These are phyloP conservation scores for Cryphonectria carpinicola DNA, from an alignment of 2,329 filamentous ascomycete species.

Conservation along the genomic window DNA sequence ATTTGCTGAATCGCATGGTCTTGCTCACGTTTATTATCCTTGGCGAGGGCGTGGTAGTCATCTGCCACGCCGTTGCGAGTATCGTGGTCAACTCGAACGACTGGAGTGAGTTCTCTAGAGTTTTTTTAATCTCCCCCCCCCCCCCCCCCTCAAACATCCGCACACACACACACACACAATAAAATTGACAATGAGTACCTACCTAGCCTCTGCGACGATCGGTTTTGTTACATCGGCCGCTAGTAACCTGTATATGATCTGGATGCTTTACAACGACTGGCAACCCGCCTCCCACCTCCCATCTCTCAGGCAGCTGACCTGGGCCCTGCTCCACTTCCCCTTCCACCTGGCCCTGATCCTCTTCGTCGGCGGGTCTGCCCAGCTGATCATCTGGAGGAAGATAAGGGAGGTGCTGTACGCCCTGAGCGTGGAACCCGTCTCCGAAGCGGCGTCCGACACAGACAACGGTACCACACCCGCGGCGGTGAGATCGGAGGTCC, in stretches of 20 bases:
- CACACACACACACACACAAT: background rate
- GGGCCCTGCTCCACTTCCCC: constrained; percentile 54
- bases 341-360: constrained; percentile 67
- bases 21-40: constrained; percentile 68
- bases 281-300: constrained; percentile 64
- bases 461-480: background rate
- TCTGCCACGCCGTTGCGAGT: constrained; percentile 55
- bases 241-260: constrained; percentile 48
- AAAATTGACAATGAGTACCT: constrained; percentile 22
- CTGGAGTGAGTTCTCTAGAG: constrained; percentile 39
- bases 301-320: constrained; percentile 60
- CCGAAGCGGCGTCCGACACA: background rate
- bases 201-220: constrained; percentile 42
- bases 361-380: constrained; percentile 63
- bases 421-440: background rate
- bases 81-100: constrained; percentile 47
- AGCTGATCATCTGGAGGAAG: constrained; percentile 54
- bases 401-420: constrained; percentile 29
- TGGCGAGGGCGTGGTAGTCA: constrained; percentile 67
- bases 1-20: constrained; percentile 66
- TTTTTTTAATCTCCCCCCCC: too few species aligned
- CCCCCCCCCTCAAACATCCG: too few species aligned
- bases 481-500: background rate
- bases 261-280: constrained; percentile 61
- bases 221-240: constrained; percentile 44